phyloP scores from a whole-genome alignment of 1,284 basidiomycete genomes.

The Boletellus deceptivus region DNA sequence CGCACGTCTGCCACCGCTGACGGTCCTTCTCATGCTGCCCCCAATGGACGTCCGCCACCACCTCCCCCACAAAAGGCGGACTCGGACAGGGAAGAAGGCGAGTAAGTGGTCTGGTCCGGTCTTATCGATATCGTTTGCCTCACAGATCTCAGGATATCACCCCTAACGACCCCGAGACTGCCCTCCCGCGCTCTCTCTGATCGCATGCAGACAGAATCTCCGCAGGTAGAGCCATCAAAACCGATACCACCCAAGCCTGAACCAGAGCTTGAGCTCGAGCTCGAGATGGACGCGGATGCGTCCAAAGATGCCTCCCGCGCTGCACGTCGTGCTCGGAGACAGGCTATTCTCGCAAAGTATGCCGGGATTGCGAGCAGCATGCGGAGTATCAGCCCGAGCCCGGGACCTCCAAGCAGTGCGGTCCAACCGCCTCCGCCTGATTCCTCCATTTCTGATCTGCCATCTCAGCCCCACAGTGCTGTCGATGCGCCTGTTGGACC shows the following conservation, averaged over 20 bases:
- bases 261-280: conserved; percentile 49
- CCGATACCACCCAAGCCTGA: conserved; percentile 30
- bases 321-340: conserved; percentile 75
- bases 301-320: conserved; percentile 74
- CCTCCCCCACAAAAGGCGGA: conserved; percentile 35
- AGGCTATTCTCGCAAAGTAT: conserved; percentile 86
- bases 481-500: conserved; percentile 34
- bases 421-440: conserved; percentile 62
- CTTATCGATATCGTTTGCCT: conserved; percentile 9
- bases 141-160: conserved; percentile 54
- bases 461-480: conserved; percentile 52
- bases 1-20: conserved; percentile 17
- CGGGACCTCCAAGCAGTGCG: conserved; percentile 68
- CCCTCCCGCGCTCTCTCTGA: conserved; percentile 27
- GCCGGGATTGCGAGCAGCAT: conserved; percentile 45
- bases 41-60: conserved; percentile 18
- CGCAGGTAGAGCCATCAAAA: conserved; percentile 29
- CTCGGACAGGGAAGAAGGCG: conserved; percentile 74
- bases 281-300: conserved; percentile 56
- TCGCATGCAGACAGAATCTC: conserved; percentile 15
- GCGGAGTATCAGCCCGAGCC: conserved; percentile 48
- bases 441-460: conserved; percentile 58
- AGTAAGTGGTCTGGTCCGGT: conserved; percentile 56
- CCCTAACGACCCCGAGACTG: conserved; percentile 41
- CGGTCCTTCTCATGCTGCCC: conserved; percentile 6